These are phyloP conservation scores for Kodamaea suecica DNA, from an alignment of 1,139 yeast genomes.

Conservation along the genomic window DNA sequence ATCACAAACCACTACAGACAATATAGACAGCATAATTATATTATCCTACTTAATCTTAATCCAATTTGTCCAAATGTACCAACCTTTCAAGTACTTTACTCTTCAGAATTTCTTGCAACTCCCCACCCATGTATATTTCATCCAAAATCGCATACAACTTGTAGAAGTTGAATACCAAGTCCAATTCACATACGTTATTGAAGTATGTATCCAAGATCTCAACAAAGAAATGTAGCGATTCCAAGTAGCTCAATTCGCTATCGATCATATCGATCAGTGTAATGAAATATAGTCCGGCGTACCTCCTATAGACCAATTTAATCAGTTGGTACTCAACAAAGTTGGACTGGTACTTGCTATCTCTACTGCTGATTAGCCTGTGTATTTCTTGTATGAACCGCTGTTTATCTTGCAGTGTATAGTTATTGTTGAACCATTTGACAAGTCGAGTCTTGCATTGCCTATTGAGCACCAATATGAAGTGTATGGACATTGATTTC, in stretches of 20 bases:
- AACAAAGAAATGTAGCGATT: constrained; percentile 83
- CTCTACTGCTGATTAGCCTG: constrained; percentile 75
- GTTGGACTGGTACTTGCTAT: constrained; percentile 77
- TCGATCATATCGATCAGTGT: constrained; percentile 73
- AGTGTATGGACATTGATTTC: constrained; percentile 81
- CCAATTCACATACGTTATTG: constrained; percentile 91
- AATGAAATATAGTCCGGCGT: constrained; percentile 88
- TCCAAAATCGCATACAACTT: constrained; percentile 69
- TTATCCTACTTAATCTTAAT: constrained; percentile 14
- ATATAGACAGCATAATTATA: too few species aligned
- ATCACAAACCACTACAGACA: too few species aligned
- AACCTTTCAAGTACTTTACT: constrained; percentile 53
- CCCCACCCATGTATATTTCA: constrained; percentile 77
- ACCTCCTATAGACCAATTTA: constrained; percentile 81
- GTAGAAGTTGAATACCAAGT: constrained; percentile 77
- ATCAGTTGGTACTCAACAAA: constrained; percentile 72
- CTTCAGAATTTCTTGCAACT: constrained; percentile 71
- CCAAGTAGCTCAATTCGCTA: constrained; percentile 77
- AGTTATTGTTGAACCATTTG: constrained; percentile 62
- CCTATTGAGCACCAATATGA: constrained; percentile 76
- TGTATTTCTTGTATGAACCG: constrained; percentile 70
- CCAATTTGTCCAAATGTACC: constrained; percentile 45
- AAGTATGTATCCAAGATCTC: constrained; percentile 86
- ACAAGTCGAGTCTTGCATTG: constrained; percentile 91
- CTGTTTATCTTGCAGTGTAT: constrained; percentile 46